A percentile compares a stretch with the other conserved stretches of the same genome.
Evolutionary conservation across 2,329 filamentous ascomycete species (phyloP).

Genomic region (Diplodia mutila): DNA sequence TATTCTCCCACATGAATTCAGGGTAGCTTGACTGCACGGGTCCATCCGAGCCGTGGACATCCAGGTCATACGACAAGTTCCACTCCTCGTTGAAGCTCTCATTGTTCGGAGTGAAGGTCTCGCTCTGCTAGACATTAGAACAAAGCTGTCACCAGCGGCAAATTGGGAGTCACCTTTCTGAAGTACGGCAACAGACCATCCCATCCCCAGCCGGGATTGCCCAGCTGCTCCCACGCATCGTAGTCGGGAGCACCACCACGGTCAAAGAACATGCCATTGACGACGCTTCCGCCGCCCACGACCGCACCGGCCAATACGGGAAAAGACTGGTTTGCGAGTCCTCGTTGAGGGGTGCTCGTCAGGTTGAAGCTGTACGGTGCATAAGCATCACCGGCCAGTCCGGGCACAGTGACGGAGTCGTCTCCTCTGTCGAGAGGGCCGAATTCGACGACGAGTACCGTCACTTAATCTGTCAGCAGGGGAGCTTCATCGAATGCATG

Average conservation of each 20-base stretch:
- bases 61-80: not conserved
- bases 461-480: not conserved
- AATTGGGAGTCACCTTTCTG: not conserved
- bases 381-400: not conserved
- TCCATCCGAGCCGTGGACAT: not conserved
- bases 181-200: conserved; percentile 33
- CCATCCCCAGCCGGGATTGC: conserved; percentile 41
- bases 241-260: conserved; percentile 37
- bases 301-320: conserved; percentile 53
- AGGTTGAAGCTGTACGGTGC: conserved; percentile 40
- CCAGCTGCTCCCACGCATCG: conserved; percentile 39
- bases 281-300: conserved; percentile 53
- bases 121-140: not conserved
- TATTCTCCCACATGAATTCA: not conserved
- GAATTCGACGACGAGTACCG: conserved; percentile 37
- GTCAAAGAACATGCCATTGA: conserved; percentile 50
- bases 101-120: not conserved
- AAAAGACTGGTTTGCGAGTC: conserved; percentile 47
- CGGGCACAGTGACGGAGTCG: conserved; percentile 27
- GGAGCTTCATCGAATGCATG: not conserved
- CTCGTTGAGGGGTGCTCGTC: conserved; percentile 48
- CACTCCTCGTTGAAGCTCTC: not conserved
- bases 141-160: too few relatives aligned
- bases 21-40: conserved; percentile 11
- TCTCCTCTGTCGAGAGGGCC: conserved; percentile 33